Evolutionary conservation across 441 rosid genomes (phyloP), one percentile per base, ranked within the genome.

Genomic region (Pelargonium citronellum): DNA sequence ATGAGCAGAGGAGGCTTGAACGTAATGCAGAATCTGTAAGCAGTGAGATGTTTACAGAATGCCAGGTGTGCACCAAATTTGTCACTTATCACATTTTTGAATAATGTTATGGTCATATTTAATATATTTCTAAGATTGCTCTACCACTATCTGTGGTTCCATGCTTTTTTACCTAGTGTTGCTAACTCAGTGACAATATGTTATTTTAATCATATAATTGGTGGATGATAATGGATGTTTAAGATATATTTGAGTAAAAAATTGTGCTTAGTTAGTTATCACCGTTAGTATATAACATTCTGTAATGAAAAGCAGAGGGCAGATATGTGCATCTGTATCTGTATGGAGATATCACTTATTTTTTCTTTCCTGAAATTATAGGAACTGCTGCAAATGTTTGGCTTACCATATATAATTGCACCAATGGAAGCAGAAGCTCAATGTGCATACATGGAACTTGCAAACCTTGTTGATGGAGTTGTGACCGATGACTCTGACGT

Each of bases 381-480:
- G 99, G 99, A 92, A 75, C 87, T 92, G 76, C 85, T 95, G 80
- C 97, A 95, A 84, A 91, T 92, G 82, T 95, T 95, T 90, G 99
- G 97, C 78, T 70, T 95, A 79, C 99, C 98, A 16, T 95, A 91
- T 84, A 88, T 92, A 64, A 86, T 95, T 74, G 96, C 99, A 71
- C 98, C 98, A 67, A 95, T 91, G 98, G 99, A 95, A 83, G 99
- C 98, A 69, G 99, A 95, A 80, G 99, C 99, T 74, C 98, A 95
- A 74, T 92, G 99, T 83, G 99, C 98, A 75, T 85, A 82, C 75
- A 84, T 95, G 95, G 99, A 95, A 81, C 83, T 86, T 63, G 85
- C 81, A 71, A 83, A 88, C 87, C 87, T 91, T 80, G 96, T 95
- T 49, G 99, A 95, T 80, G 98, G 99, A 72, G 91, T 89, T 78